Percentiles rank a stretch among this genome's conserved stretches.
These are phyloP conservation scores for Striga asiatica DNA, from an alignment of 257 asterid genomes.

Conservation along the genomic window DNA sequence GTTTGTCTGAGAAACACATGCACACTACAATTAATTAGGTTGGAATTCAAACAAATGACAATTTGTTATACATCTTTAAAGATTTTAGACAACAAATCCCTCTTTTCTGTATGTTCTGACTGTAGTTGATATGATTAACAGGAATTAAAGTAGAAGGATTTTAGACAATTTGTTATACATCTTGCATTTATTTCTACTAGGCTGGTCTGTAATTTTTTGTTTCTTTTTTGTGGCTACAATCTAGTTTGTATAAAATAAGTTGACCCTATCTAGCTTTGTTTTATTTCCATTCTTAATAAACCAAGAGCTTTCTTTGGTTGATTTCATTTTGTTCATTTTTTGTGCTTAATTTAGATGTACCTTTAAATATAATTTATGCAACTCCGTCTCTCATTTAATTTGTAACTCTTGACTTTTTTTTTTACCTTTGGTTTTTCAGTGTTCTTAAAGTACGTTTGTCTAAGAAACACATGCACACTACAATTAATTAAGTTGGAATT, in stretches of 20 bases:
- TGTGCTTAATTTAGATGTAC: not conserved
- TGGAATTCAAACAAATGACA: not conserved
- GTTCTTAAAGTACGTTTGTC: not conserved
- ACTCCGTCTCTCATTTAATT: not conserved
- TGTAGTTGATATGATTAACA: conserved; percentile 20
- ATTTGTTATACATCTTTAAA: not conserved
- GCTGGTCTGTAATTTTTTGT: not conserved
- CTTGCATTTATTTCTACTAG: conserved; percentile 1
- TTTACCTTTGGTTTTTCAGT: not conserved
- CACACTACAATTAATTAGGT: not conserved
- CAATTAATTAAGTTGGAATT: not conserved
- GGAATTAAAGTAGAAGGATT: conserved; percentile 87
- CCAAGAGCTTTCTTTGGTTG: not conserved
- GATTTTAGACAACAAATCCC: not conserved
- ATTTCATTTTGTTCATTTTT: not conserved
- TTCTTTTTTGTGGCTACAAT: not conserved
- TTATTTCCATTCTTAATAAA: not conserved
- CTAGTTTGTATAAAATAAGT: not conserved
- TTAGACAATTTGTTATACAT: too few species aligned
- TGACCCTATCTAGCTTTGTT: not conserved
- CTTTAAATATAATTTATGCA: not conserved
- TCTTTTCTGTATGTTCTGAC: conserved; percentile 14
- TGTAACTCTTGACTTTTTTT: not conserved
- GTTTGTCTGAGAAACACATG: not conserved
- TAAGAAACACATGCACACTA: not conserved